phyloP scores from a whole-genome alignment of 1,139 yeast genomes.

The Chernovozyma aurita region DNA sequence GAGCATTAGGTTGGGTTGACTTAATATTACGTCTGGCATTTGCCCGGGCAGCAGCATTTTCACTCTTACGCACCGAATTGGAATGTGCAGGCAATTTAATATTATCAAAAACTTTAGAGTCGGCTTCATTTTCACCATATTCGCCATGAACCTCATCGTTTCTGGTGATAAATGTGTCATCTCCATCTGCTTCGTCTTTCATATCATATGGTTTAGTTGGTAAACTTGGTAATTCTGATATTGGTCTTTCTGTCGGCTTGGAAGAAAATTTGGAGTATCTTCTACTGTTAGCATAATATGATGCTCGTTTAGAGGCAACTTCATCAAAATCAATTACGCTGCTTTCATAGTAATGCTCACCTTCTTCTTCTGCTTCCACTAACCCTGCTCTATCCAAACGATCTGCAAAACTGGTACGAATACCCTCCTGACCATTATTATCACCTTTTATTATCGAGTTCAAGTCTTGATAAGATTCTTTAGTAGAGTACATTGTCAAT shows the following conservation, averaged over 20 bases:
- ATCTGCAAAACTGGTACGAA: slow-evolving; percentile 44
- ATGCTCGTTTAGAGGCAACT: slow-evolving; percentile 35
- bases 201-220: slow-evolving; percentile 15
- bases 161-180: slow-evolving; percentile 37
- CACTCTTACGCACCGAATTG: slow-evolving; percentile 7
- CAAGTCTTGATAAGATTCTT: slow-evolving; percentile 59
- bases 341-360: slow-evolving; percentile 21
- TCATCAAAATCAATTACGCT: slow-evolving; percentile 43
- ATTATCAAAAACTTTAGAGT: slow-evolving; percentile 36
- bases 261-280: slow-evolving; percentile 20
- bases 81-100: slow-evolving; percentile 39
- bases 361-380: slow-evolving; percentile 26
- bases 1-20: slow-evolving; percentile 18
- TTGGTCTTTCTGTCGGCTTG: slow-evolving; percentile 22
- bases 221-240: slow-evolving; percentile 30
- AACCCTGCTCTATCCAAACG: slow-evolving; percentile 38
- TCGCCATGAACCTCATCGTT: slow-evolving; percentile 20
- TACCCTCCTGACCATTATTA: slow-evolving; percentile 25
- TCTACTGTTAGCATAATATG: slow-evolving; percentile 26
- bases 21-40: slow-evolving; percentile 8
- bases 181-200: slow-evolving; percentile 10
- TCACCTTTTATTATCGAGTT: slow-evolving; percentile 47
- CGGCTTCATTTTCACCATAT: slow-evolving; percentile 14
- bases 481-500: slow-evolving; percentile 64
- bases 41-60: slow-evolving; percentile 11